A percentile compares a stretch with the other conserved stretches of the same genome.
Evolutionary conservation across 176 grass and related monocot species (phyloP).

Genomic region (Chloris gayana): DNA sequence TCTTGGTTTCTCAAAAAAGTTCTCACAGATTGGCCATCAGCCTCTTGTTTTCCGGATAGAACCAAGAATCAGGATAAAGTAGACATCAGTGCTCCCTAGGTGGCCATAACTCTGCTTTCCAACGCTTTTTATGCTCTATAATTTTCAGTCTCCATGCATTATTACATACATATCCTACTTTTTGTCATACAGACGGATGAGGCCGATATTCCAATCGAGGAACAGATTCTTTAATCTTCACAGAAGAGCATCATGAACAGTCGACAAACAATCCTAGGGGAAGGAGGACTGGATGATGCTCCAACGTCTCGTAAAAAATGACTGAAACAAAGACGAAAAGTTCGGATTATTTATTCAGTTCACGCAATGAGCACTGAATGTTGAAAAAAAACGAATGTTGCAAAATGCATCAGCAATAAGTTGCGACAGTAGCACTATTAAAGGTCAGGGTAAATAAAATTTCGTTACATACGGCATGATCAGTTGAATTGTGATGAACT

Average conservation of each 20-base stretch:
- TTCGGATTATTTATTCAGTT: background rate
- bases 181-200: slow-evolving; percentile 20
- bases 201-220: slow-evolving; percentile 18
- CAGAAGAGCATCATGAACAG: too few species aligned
- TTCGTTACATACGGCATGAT: too few species aligned
- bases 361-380: background rate
- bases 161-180: background rate
- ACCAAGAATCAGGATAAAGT: slow-evolving; percentile 48
- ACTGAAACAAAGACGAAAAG: background rate
- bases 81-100: slow-evolving; percentile 29
- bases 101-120: slow-evolving; percentile 41
- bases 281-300: too few species aligned
- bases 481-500: too few species aligned
- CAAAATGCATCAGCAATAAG: background rate
- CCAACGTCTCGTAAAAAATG: background rate
- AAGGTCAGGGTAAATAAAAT: too few species aligned
- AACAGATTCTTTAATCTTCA: slow-evolving; percentile 36
- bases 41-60: slow-evolving; percentile 29
- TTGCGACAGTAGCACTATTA: too few species aligned
- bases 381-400: too few species aligned
- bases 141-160: slow-evolving; percentile 25
- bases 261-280: too few species aligned
- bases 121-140: slow-evolving; percentile 43
- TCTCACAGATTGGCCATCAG: background rate
- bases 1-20: background rate